A percentile compares a stretch with the other conserved stretches of the same genome.
phyloP scores from a whole-genome alignment of 2,329 filamentous ascomycete species.

The Cladophialophora yegresii region DNA sequence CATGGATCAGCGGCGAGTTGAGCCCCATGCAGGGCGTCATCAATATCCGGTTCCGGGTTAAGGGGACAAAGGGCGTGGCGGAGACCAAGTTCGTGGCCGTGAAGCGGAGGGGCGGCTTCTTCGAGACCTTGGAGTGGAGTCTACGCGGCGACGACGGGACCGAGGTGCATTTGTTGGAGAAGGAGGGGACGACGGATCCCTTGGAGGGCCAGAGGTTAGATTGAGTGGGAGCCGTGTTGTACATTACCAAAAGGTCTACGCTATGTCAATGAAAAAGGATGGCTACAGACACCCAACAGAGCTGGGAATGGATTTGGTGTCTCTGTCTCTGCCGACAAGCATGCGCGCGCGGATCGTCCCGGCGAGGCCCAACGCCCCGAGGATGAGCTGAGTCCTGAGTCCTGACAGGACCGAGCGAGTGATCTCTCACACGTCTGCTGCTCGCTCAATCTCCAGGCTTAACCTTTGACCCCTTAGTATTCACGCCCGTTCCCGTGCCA shows the following conservation, averaged over 20 bases:
- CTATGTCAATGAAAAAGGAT: neutral
- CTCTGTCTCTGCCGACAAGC: neutral
- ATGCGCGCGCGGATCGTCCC: neutral
- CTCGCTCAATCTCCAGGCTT: conserved; percentile 36
- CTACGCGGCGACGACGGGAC: conserved; percentile 67
- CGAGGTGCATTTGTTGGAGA: conserved; percentile 69
- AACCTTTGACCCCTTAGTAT: conserved; percentile 34
- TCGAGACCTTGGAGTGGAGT: conserved; percentile 90
- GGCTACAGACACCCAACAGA: neutral
- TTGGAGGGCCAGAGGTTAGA: conserved; percentile 19
- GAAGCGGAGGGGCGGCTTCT: conserved; percentile 64
- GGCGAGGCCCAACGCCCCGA: neutral
- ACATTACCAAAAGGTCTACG: conserved; percentile 15
- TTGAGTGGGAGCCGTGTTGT: conserved; percentile 5
- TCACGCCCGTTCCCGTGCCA: conserved; percentile 36
- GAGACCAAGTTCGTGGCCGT: conserved; percentile 79
- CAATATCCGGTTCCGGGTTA: conserved; percentile 82
- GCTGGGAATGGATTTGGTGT: neutral
- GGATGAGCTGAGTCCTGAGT: neutral
- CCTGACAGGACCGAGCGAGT: neutral
- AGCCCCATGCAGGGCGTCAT: conserved; percentile 92
- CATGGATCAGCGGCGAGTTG: conserved; percentile 83
- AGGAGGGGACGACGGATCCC: conserved; percentile 31
- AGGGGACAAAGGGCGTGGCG: conserved; percentile 70
- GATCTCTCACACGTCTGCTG: neutral